phyloP scores from a whole-genome alignment of 805 yeast genomes.

The Huiozyma sinensis region DNA sequence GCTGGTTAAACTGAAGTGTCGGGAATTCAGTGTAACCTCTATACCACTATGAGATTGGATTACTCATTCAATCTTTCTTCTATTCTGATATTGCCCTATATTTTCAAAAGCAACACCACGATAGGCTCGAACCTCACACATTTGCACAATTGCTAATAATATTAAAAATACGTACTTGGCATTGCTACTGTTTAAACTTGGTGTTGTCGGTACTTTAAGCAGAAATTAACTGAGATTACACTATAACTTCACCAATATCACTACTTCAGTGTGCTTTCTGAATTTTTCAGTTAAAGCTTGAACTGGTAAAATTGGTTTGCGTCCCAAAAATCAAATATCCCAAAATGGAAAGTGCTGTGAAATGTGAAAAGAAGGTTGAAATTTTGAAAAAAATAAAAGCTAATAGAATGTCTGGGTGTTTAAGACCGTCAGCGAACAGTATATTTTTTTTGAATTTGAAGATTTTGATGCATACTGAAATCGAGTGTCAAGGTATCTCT shows the following conservation, averaged over 20 bases:
- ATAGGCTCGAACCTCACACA: constrained; percentile 52
- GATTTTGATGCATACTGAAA: no score
- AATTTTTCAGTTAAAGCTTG: no score
- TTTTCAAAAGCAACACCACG: constrained; percentile 33
- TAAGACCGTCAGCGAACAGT: no score
- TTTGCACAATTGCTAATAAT: neutral
- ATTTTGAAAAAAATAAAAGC: neutral
- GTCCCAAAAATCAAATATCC: neutral
- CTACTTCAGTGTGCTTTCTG: no score
- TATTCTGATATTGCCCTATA: neutral
- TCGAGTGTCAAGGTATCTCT: no score
- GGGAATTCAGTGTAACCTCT: constrained; percentile 60
- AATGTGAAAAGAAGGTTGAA: neutral
- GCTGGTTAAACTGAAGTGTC: constrained; percentile 63
- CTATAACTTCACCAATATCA: no score
- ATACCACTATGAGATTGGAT: neutral
- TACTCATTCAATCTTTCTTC: neutral
- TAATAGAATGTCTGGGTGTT: neutral
- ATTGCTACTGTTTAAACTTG: constrained; percentile 32
- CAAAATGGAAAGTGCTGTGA: neutral
- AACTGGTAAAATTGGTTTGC: no score
- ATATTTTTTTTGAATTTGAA: no score
- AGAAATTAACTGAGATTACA: no score
- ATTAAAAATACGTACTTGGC: constrained; percentile 46
- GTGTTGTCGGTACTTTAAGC: constrained; percentile 5